Base-by-base conservation (phyloP, 345 rosid species). In the Populus alba region DNA sequence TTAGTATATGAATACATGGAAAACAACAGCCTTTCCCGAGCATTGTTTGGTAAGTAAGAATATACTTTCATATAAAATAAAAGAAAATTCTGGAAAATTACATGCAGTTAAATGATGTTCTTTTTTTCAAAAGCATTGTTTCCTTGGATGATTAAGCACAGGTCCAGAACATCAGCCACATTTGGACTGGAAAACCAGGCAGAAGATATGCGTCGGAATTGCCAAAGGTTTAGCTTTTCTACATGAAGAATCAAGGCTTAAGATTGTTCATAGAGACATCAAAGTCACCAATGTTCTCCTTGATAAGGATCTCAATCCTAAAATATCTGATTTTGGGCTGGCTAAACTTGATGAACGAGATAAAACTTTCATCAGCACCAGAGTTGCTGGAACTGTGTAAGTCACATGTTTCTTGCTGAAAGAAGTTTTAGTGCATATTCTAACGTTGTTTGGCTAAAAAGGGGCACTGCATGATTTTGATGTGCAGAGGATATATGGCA, bases 401-500 rank as follows among this genome's bases (percentile, higher is more conserved):
- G 72, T 18, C 7, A 16, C 22, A 15, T n/a, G 20, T 2, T 51
- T 35, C 49, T 47, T 53, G 23, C 23, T 7, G 35, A n/a, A n/a
- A 62, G 12, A 65, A 27, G 8, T 29, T 29, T 65, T 65, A 33
- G 66, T 45, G 8, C 38, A 49, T 51, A 20, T 17, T 53, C 16
- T 11, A 49, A 9, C 29, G 7, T 1, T 15, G 18, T 33, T 17
- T 51, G 23, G 2, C 23, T 31, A 13, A 31, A 55, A 51, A 7
- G n/a, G 22, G 5, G 29, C 2, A 0, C 10, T 20, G 11, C 16
- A 20, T 22, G 13, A 68, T 62, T 29, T 63, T 37, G 22, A 55
- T 23, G 15, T 81, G 66, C 80, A 75, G 81, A 41, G 79, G 79
- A 55, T 78, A 78, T 29, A 82, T 75, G 69, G 82, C 82, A 57